A percentile compares a stretch with the other conserved stretches of the same genome.
phyloP scores from a whole-genome alignment of 768 basidiomycete species.

The Megacollybia marginata region DNA sequence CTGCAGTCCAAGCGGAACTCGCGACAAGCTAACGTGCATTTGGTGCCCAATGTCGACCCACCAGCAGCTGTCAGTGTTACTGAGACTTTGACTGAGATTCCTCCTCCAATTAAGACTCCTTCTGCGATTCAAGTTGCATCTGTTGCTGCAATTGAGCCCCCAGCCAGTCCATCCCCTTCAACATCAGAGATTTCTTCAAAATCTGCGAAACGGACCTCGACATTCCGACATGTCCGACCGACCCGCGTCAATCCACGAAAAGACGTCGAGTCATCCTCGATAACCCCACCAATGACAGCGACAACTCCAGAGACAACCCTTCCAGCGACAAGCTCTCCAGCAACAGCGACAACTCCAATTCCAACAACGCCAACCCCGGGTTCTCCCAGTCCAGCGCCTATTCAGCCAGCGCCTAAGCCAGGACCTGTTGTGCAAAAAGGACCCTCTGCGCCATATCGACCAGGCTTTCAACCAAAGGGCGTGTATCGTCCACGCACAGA shows the following conservation, averaged over 20 bases:
- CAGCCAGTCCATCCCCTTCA: background rate
- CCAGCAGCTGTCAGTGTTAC: background rate
- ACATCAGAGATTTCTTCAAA: background rate
- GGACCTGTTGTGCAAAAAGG: constrained; percentile 10
- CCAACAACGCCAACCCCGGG: constrained; percentile 13
- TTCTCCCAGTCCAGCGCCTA: constrained; percentile 11
- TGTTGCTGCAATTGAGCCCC: no score
- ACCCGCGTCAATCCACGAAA: constrained; percentile 12
- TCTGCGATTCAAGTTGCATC: no score
- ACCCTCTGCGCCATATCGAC: constrained; percentile 63
- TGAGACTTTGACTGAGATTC: no score
- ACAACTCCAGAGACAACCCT: background rate
- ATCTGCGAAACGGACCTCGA: constrained; percentile 31
- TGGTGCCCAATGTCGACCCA: background rate
- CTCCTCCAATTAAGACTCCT: no score
- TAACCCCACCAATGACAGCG: background rate
- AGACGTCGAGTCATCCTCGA: background rate
- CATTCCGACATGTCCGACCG: constrained; percentile 44
- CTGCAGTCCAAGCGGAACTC: constrained; percentile 42
- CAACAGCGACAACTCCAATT: constrained; percentile 29
- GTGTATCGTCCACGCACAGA: constrained; percentile 76
- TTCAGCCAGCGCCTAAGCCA: constrained; percentile 15
- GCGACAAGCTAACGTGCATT: constrained; percentile 13
- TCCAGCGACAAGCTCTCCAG: constrained; percentile 11
- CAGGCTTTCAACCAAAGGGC: constrained; percentile 92